A percentile compares a stretch with the other conserved stretches of the same genome.
Conservation (phyloP, 768 basidiomycete genomes). For the Amanita muscaria region DNA sequence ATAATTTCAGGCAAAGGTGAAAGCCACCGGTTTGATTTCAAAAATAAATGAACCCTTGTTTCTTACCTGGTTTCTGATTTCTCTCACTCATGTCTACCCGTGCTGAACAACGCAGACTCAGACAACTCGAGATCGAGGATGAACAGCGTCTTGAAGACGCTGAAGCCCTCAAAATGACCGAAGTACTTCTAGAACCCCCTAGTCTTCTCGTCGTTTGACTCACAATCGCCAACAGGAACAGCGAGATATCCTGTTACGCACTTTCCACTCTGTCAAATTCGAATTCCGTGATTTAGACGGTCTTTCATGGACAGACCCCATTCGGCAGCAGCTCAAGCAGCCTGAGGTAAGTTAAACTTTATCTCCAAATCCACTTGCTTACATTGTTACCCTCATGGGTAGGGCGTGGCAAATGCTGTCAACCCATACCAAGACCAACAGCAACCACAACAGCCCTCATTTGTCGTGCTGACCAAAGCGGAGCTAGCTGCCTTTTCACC, state of each 20-base stretch:
- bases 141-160: conserved; percentile 46
- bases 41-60: neutral
- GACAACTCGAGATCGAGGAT: conserved; percentile 39
- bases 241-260: conserved; percentile 26
- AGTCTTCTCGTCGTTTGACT: too few species aligned
- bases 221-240: conserved; percentile 30
- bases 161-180: conserved; percentile 49
- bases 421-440: neutral
- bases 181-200: too few species aligned
- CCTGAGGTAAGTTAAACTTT: too few species aligned
- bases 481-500: conserved; percentile 26
- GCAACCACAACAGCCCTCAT: conserved; percentile 5
- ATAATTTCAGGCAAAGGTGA: too few species aligned
- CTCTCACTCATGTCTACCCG: conserved; percentile 21
- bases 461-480: conserved; percentile 27
- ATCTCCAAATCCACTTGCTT: neutral
- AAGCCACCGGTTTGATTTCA: conserved; percentile 3
- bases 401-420: neutral
- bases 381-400: neutral
- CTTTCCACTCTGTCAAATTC: conserved; percentile 48
- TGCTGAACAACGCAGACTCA: conserved; percentile 37
- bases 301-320: conserved; percentile 37
- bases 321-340: conserved; percentile 22
- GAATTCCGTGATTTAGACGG: conserved; percentile 59
- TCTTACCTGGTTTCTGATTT: neutral